phyloP scores from a whole-genome alignment of 495 filamentous ascomycete genomes.

The Aspergillus olivimuriae region DNA sequence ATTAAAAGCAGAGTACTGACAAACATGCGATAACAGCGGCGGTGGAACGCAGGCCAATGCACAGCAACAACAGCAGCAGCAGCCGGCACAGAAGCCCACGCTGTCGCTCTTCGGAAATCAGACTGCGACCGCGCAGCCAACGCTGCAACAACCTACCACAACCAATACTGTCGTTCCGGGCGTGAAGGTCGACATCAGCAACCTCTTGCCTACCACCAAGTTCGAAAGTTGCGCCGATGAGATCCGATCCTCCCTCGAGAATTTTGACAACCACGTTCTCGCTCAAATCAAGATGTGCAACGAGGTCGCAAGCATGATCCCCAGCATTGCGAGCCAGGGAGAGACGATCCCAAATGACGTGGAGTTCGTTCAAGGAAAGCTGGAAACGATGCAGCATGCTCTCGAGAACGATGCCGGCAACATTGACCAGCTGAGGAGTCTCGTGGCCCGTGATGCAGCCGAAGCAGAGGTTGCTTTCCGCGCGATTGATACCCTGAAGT shows the following conservation, averaged over 20 bases:
- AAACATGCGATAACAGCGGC: conserved; percentile 15
- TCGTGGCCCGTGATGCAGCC: conserved; percentile 60
- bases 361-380: conserved; percentile 62
- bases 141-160: conserved; percentile 41
- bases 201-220: conserved; percentile 77
- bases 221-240: conserved; percentile 82
- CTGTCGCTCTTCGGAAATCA: conserved; percentile 36
- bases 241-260: conserved; percentile 68
- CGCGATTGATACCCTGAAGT: conserved; percentile 67
- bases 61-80: conserved; percentile 26
- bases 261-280: conserved; percentile 67
- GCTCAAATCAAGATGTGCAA: conserved; percentile 56
- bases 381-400: conserved; percentile 65
- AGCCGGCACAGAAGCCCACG: conserved; percentile 33
- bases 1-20: conserved; percentile 5
- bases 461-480: conserved; percentile 70
- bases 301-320: conserved; percentile 39
- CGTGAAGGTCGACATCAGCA: conserved; percentile 68
- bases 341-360: conserved; percentile 66
- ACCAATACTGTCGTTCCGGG: conserved; percentile 47
- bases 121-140: conserved; percentile 32
- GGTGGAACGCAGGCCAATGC: conserved; percentile 19
- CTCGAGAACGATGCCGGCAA: conserved; percentile 66
- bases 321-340: conserved; percentile 58
- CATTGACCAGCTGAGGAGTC: conserved; percentile 57